Base-by-base conservation (phyloP, 2,329 filamentous ascomycete genomes). In the Aspergillus intermedius region DNA sequence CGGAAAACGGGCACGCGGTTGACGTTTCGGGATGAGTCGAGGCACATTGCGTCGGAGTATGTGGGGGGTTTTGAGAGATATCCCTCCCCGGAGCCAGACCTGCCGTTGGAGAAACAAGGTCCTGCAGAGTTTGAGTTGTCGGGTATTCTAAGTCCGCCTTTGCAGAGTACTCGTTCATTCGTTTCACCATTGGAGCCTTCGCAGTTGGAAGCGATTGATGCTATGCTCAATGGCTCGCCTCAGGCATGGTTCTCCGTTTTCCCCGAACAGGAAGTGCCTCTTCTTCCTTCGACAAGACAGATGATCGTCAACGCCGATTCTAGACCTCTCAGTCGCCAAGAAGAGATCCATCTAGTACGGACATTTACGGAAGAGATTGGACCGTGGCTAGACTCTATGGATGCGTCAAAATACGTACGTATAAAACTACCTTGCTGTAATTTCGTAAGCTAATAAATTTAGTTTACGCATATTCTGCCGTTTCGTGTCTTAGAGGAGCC, bases 341-440 rank as follows among this genome's bases (percentile, higher is more conserved):
- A 95, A 49, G 89, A 95, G 64, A 79, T 93, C 0, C 73, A 85
- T n/a, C 90, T 90, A 63, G 88, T 96, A 85, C 88, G 95, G 65
- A 84, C 90, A 0, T 97, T 95, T 64, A 85, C 94, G 5, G 87
- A 94, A 61, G 87, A 95, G 56, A 88, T 97, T 2, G 90, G 86
- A 1, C 70, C 89, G 3, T 96, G 91, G 89, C 95, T 97, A 88
- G 91, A 96, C 68, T 88, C 84, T 39, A 83, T 96, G 74, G 88
- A 95, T 70, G 78, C 82, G 30, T 78, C 84, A 55, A 91, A 91
- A 70, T 87, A 94, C 64, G 77, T 80, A 68, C 52, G 75, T 64
- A 17, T 15, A 2, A 28, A 30, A 10, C 22, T 23, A 12, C 15
- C 23, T 34, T 23, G 7, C 25, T 32, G 7, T n/a, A 44, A 17